Evolutionary conservation across 305 asterid species (phyloP).

Genomic region (Euphrasia arctica): DNA sequence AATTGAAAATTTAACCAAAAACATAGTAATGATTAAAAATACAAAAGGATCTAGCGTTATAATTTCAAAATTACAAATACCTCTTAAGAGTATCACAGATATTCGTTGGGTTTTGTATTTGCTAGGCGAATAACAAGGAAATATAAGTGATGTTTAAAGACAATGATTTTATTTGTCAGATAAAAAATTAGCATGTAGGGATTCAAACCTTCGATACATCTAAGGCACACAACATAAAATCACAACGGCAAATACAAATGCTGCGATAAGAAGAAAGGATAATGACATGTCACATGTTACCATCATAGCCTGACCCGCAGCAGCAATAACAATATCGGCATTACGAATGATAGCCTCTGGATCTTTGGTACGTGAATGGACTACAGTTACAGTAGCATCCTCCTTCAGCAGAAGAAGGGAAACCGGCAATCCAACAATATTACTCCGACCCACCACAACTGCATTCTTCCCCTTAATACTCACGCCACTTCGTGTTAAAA

Average conservation of each 20-base stretch:
- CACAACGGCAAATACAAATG: background rate
- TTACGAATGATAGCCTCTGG: constrained; percentile 74
- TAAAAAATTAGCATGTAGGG: background rate
- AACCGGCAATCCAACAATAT: constrained; percentile 88
- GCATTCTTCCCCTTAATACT: constrained; percentile 80
- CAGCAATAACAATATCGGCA: constrained; percentile 89
- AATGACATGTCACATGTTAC: constrained; percentile 31
- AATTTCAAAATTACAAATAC: background rate
- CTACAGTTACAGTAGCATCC: constrained; percentile 86
- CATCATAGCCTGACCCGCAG: constrained; percentile 92
- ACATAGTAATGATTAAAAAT: no score
- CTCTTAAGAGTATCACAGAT: background rate
- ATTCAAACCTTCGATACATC: background rate
- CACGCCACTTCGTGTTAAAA: constrained; percentile 67
- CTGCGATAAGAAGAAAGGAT: background rate
- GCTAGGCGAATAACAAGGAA: background rate
- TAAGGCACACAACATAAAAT: background rate
- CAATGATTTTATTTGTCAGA: background rate
- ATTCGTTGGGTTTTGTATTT: background rate
- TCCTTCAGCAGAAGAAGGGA: constrained; percentile 83
- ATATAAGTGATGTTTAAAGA: no score
- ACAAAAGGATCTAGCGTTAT: background rate
- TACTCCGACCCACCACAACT: constrained; percentile 94
- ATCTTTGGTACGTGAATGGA: constrained; percentile 77
- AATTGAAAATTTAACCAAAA: background rate